Evolutionary conservation across 192 early-diverging fungal genomes (phyloP).

Genomic region (Backusella circina): DNA sequence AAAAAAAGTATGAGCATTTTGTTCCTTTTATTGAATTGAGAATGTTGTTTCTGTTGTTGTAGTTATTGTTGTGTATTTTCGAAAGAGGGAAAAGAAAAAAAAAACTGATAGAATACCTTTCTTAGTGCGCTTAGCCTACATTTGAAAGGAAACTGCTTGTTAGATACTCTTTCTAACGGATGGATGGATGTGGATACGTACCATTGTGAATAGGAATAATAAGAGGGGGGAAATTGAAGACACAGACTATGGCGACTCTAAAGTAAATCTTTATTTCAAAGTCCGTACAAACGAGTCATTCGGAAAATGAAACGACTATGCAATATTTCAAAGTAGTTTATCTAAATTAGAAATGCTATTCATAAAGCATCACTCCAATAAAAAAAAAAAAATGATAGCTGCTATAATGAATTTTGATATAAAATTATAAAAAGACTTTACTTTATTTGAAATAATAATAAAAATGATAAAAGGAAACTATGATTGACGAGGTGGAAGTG

Average conservation of each 20-base stretch:
- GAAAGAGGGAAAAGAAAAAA: not conserved
- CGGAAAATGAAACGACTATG: too few species aligned
- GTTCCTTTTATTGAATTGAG: not conserved
- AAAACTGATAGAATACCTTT: constrained; percentile 49
- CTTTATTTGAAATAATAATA: too few species aligned
- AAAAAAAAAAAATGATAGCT: too few species aligned
- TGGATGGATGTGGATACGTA: constrained; percentile 19
- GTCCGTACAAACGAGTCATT: not conserved
- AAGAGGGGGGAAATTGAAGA: constrained; percentile 13
- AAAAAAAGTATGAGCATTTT: not conserved
- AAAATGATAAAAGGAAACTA: too few species aligned
- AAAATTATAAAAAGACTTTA: too few species aligned
- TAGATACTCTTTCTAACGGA: constrained; percentile 8
- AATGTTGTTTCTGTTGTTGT: not conserved
- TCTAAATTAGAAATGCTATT: too few species aligned
- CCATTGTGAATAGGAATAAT: constrained; percentile 9
- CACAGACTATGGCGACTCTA: not conserved
- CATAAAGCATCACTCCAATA: too few species aligned
- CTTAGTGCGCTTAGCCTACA: constrained; percentile 90
- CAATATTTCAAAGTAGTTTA: too few species aligned
- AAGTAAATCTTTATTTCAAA: not conserved
- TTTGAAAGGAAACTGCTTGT: not conserved
- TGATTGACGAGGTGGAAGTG: too few species aligned
- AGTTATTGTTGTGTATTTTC: not conserved
- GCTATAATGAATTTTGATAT: too few species aligned